Conservation (phyloP, 106 monocot species). For the Agapanthus africanus region DNA sequence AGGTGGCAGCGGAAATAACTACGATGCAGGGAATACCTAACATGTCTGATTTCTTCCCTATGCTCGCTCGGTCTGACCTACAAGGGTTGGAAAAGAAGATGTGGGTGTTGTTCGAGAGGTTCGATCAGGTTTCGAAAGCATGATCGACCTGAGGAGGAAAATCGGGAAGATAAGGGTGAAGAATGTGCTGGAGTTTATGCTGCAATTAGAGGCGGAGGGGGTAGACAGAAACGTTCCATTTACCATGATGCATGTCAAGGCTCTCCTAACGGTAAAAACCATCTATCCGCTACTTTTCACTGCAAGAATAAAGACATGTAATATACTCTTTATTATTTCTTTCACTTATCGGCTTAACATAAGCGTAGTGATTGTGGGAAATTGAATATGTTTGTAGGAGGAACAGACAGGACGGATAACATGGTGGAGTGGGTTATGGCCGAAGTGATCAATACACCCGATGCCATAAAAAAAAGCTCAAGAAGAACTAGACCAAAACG, state of each 20-base stretch:
- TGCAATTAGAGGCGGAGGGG: conserved; percentile 26
- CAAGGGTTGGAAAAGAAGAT: conserved; percentile 23
- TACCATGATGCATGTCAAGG: conserved; percentile 48
- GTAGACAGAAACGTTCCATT: conserved; percentile 27
- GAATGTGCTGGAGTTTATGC: conserved; percentile 54
- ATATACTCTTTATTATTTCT: too few relatives aligned
- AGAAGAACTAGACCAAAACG: conserved; percentile 11
- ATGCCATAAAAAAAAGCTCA: conserved; percentile 10
- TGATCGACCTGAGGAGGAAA: conserved; percentile 30
- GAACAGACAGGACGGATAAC: conserved; percentile 14
- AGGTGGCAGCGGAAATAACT: conserved; percentile 20
- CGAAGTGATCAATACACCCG: conserved; percentile 11
- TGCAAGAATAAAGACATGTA: too few relatives aligned
- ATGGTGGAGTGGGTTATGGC: conserved; percentile 15
- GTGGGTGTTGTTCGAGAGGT: conserved; percentile 4
- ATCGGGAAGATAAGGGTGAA: not conserved
- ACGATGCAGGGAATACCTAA: conserved; percentile 36
- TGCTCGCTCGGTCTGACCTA: conserved; percentile 42
- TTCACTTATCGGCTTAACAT: too few relatives aligned
- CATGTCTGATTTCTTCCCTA: conserved; percentile 52
- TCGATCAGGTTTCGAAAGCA: conserved; percentile 34
- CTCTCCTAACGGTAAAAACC: conserved; percentile 44
- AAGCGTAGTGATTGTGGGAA: too few relatives aligned
- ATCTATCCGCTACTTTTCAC: not conserved
- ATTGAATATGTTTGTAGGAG: conserved; percentile 17